Conservation (phyloP, 495 filamentous ascomycete genomes). For the Penicillium ochrochloron region DNA sequence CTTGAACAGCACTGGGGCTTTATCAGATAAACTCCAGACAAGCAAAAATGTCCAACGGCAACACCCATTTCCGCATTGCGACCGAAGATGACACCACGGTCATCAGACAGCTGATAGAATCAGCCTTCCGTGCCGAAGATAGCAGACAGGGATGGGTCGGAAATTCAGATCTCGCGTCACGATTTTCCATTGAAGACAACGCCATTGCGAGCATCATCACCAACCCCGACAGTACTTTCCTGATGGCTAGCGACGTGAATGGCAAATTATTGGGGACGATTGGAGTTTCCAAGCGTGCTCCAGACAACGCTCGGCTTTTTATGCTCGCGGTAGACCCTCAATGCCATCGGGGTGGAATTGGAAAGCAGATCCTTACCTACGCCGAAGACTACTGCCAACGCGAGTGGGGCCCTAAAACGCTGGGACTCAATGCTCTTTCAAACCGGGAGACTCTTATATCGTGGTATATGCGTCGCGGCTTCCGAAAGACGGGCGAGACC, state of each 20-base stretch:
- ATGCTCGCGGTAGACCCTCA: slow-evolving; percentile 46
- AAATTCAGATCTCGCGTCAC: slow-evolving; percentile 36
- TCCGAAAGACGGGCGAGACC: slow-evolving; percentile 41
- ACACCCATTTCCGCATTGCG: slow-evolving; percentile 38
- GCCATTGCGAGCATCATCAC: slow-evolving; percentile 44
- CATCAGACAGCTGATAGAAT: slow-evolving; percentile 42
- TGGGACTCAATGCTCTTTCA: slow-evolving; percentile 47
- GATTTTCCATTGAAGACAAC: slow-evolving; percentile 34
- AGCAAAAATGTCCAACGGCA: slow-evolving; percentile 10
- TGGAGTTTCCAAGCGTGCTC: slow-evolving; percentile 32
- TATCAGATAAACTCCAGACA: background rate
- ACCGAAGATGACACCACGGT: slow-evolving; percentile 31
- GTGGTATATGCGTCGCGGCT: slow-evolving; percentile 53
- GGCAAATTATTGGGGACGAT: slow-evolving; percentile 40
- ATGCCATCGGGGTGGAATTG: slow-evolving; percentile 45
- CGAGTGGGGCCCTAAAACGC: slow-evolving; percentile 33
- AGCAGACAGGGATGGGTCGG: slow-evolving; percentile 46
- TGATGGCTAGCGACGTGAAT: slow-evolving; percentile 35
- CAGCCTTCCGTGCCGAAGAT: slow-evolving; percentile 47
- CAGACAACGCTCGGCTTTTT: slow-evolving; percentile 39
- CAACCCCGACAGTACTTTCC: slow-evolving; percentile 39
- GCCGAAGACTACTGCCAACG: slow-evolving; percentile 43
- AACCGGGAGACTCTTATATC: slow-evolving; percentile 42
- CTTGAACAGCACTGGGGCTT: background rate
- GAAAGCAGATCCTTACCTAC: slow-evolving; percentile 41